phyloP scores from a whole-genome alignment of 2,329 filamentous ascomycete genomes.

The Trichoderma breve region DNA sequence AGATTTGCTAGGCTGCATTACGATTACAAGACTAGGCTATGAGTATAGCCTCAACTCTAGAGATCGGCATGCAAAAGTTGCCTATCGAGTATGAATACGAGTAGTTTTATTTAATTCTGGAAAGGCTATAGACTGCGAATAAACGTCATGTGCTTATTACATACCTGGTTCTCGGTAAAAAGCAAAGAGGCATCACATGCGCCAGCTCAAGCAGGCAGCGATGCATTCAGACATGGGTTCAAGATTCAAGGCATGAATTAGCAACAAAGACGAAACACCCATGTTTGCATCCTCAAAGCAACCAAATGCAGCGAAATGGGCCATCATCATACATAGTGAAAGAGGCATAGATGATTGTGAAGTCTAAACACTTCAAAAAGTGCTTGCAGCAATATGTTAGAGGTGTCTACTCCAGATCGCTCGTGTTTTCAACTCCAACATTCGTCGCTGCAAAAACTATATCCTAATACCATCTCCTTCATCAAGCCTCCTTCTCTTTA shows the following conservation, averaged over 20 bases:
- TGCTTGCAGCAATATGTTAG: neutral
- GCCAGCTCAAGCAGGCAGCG: neutral
- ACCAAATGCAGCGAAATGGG: neutral
- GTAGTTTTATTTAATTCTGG: neutral
- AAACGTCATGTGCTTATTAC: neutral
- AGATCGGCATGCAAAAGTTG: neutral
- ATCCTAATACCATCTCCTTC: neutral
- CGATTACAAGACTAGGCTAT: no score
- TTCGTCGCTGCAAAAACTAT: neutral
- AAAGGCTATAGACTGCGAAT: neutral
- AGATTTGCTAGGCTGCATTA: neutral
- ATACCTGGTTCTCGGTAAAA: neutral
- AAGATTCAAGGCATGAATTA: neutral
- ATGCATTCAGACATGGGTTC: neutral
- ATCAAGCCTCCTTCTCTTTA: neutral
- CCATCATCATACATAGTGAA: accelerated
- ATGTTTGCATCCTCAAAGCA: neutral
- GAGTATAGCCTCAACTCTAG: neutral
- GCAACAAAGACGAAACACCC: neutral
- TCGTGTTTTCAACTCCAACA: neutral
- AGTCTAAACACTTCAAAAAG: neutral
- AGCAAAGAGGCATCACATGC: neutral
- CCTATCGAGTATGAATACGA: neutral
- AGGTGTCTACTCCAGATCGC: neutral
- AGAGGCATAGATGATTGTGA: neutral